Percentiles rank a stretch among this genome's conserved stretches.
Conservation (phyloP, 2,329 filamentous ascomycete species). For the Colletotrichum costaricense region DNA sequence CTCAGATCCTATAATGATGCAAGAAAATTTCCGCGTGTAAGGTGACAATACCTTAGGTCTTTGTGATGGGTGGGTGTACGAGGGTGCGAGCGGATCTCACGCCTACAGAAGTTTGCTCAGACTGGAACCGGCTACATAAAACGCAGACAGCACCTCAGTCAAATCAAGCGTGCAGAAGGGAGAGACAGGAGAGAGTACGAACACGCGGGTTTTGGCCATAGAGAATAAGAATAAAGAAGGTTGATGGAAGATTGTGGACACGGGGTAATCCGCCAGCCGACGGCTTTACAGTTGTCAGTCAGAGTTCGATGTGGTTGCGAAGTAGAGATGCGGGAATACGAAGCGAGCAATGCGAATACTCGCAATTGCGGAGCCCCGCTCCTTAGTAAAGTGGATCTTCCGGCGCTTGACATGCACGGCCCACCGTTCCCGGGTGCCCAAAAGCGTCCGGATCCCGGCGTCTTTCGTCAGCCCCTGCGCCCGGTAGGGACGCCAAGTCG, state of each 20-base stretch:
- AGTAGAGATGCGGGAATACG: not conserved
- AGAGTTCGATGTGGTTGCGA: not conserved
- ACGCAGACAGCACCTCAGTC: not conserved
- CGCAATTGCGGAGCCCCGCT: constrained; percentile 17
- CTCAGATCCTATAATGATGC: not conserved
- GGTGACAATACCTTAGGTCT: not conserved
- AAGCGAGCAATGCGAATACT: constrained; percentile 24
- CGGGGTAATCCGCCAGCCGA: not conserved
- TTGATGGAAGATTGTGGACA: not conserved
- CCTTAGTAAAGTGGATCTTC: not conserved
- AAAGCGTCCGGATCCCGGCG: not conserved
- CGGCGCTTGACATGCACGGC: constrained; percentile 2
- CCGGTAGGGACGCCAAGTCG: not conserved
- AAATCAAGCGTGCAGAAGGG: not conserved
- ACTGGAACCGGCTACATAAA: not conserved
- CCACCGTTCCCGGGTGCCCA: not conserved
- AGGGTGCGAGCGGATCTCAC: not conserved
- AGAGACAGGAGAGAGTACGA: not conserved
- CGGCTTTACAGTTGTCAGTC: not conserved
- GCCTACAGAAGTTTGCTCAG: too few relatives aligned
- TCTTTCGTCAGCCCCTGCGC: constrained; percentile 2
- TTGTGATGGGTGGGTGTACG: too few relatives aligned
- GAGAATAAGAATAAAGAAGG: not conserved
- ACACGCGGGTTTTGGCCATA: constrained; percentile 22
- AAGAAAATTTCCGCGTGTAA: not conserved